A percentile compares a stretch with the other conserved stretches of the same genome.
phyloP scores from a whole-genome alignment of 768 basidiomycete species.

The Austroboletus festivus region DNA sequence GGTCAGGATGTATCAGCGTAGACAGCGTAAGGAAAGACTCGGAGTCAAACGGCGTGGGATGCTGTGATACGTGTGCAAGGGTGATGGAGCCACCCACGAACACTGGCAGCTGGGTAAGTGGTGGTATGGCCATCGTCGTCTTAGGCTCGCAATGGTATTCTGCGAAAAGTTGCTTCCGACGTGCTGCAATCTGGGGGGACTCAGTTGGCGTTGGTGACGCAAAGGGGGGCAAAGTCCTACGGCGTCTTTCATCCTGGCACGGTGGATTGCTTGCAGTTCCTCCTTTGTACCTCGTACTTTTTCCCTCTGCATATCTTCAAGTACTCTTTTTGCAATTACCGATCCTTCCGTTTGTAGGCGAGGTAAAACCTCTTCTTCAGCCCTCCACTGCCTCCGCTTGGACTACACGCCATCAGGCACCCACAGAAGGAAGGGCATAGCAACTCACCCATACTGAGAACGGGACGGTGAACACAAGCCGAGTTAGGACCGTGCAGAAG shows the following conservation, averaged over 20 bases:
- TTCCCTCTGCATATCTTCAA: slow-evolving; percentile 51
- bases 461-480: slow-evolving; percentile 61
- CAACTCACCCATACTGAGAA: slow-evolving; percentile 68
- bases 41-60: slow-evolving; percentile 67
- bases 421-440: background rate
- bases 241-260: slow-evolving; percentile 44
- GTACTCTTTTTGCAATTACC: slow-evolving; percentile 31
- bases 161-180: slow-evolving; percentile 57
- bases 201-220: slow-evolving; percentile 2
- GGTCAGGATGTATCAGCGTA: slow-evolving; percentile 66
- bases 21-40: slow-evolving; percentile 76
- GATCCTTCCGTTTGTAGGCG: slow-evolving; percentile 50
- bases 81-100: slow-evolving; percentile 65
- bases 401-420: slow-evolving; percentile 41
- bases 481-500: slow-evolving; percentile 56
- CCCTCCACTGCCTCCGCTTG: slow-evolving; percentile 54
- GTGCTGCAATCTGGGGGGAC: slow-evolving; percentile 44
- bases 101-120: slow-evolving; percentile 66
- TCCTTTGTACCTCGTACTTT: slow-evolving; percentile 55
- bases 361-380: slow-evolving; percentile 61
- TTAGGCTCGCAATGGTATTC: slow-evolving; percentile 56
- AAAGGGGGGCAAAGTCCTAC: slow-evolving; percentile 32
- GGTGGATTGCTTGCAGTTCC: slow-evolving; percentile 45
- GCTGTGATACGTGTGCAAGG: slow-evolving; percentile 51
- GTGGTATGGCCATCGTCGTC: slow-evolving; percentile 57